These are phyloP conservation scores for Entamoeba moshkovskii DNA, from an alignment of 208 protist species.

Conservation along the genomic window DNA sequence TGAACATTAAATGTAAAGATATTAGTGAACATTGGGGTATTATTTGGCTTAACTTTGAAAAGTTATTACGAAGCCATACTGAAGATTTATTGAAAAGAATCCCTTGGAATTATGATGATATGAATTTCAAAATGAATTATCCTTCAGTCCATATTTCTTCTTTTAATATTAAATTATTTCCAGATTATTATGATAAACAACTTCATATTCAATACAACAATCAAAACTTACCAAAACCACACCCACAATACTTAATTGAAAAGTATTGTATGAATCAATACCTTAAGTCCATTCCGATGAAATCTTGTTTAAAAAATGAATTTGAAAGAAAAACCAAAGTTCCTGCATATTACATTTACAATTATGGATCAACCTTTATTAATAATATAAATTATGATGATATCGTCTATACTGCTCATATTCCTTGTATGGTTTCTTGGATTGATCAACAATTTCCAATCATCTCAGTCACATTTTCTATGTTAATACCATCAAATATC, in stretches of 20 bases:
- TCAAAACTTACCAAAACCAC: neutral
- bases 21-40: neutral
- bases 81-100: neutral
- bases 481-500: neutral
- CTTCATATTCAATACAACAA: neutral
- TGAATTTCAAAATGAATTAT: neutral
- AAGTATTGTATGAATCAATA: neutral
- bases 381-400: neutral
- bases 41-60: neutral
- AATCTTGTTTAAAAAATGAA: neutral
- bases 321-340: neutral
- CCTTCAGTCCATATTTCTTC: neutral
- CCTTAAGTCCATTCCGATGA: neutral
- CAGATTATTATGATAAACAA: neutral
- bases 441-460: neutral
- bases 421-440: neutral
- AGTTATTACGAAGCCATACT: neutral
- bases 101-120: neutral
- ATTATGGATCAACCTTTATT: neutral
- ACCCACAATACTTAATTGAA: neutral
- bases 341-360: neutral
- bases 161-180: neutral
- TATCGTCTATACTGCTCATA: neutral
- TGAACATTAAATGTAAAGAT: neutral
- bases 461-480: neutral